Percentiles rank a stretch among this genome's conserved stretches.
Evolutionary conservation across 1,284 basidiomycete species (phyloP).

Genomic region (Pseudozyma sp.): DNA sequence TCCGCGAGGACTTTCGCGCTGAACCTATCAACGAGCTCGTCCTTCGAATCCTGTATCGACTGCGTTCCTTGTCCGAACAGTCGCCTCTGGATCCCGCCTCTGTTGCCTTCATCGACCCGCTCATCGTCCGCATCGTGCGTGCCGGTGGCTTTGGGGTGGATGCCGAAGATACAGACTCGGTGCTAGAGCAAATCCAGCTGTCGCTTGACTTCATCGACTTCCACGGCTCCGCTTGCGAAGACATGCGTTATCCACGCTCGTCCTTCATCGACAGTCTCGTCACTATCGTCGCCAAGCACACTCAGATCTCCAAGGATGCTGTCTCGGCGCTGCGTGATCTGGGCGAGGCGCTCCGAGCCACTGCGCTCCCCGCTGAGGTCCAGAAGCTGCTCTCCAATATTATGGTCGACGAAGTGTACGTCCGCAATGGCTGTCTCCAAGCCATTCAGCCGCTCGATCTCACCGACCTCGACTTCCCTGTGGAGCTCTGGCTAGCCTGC

Average conservation of each 20-base stretch:
- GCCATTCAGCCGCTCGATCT: slow-evolving; percentile 92
- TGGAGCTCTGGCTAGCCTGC: slow-evolving; percentile 86
- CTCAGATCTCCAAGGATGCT: slow-evolving; percentile 85
- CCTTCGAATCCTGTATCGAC: slow-evolving; percentile 85
- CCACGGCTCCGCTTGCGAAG: slow-evolving; percentile 84
- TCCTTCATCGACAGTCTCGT: slow-evolving; percentile 78
- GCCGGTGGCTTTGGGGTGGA: slow-evolving; percentile 77
- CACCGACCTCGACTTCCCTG: slow-evolving; percentile 92
- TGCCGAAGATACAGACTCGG: slow-evolving; percentile 76
- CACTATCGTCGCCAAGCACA: slow-evolving; percentile 80
- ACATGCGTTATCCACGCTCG: slow-evolving; percentile 56
- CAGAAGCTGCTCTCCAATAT: slow-evolving; percentile 77
- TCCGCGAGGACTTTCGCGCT: slow-evolving; percentile 53
- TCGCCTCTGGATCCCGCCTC: slow-evolving; percentile 85
- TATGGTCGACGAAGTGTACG: slow-evolving; percentile 87
- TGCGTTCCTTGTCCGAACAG: slow-evolving; percentile 85
- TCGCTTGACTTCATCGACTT: slow-evolving; percentile 86
- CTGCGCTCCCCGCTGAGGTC: slow-evolving; percentile 65
- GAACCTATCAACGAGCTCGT: slow-evolving; percentile 74
- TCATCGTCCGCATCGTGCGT: slow-evolving; percentile 79
- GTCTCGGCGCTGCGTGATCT: slow-evolving; percentile 85
- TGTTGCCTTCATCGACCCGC: slow-evolving; percentile 83
- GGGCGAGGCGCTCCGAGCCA: slow-evolving; percentile 79
- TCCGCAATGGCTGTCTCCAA: slow-evolving; percentile 89
- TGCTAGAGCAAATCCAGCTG: slow-evolving; percentile 87